phyloP scores from a whole-genome alignment of 1,284 basidiomycete genomes.

The Nidula niveotomentosa region DNA sequence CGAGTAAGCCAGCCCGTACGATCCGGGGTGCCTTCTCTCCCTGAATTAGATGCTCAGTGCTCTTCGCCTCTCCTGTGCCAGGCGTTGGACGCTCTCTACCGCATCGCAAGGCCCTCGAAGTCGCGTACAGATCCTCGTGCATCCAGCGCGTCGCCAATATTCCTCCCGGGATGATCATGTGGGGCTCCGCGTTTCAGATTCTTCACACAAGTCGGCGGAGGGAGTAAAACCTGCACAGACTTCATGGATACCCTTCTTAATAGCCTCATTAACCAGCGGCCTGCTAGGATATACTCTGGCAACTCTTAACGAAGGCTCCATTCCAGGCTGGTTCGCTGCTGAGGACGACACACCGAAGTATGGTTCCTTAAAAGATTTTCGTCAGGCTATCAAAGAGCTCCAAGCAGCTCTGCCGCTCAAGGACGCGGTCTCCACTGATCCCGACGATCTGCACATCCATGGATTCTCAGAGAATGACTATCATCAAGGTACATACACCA shows the following conservation, averaged over 20 bases:
- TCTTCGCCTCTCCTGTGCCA: no score
- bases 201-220: no score
- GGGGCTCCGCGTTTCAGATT: no score
- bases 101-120: no score
- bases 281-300: neutral
- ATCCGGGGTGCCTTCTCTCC: no score
- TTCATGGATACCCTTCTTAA: neutral
- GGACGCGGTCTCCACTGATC: constrained; percentile 51
- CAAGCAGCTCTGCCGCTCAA: constrained; percentile 20
- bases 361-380: constrained; percentile 25
- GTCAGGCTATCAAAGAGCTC: constrained; percentile 33
- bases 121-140: no score
- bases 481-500: constrained; percentile 43
- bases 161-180: no score
- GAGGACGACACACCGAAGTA: neutral
- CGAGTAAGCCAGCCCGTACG: no score
- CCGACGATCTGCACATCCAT: constrained; percentile 52
- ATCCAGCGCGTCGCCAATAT: no score
- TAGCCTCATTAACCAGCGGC: neutral
- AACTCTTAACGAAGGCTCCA: neutral
- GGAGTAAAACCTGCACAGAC: no score
- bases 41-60: no score
- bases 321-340: neutral
- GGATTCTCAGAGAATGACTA: constrained; percentile 60
- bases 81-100: no score